These are phyloP conservation scores for Zanthoxylum bungeanum DNA, from an alignment of 345 rosid genomes.

Conservation along the genomic window DNA sequence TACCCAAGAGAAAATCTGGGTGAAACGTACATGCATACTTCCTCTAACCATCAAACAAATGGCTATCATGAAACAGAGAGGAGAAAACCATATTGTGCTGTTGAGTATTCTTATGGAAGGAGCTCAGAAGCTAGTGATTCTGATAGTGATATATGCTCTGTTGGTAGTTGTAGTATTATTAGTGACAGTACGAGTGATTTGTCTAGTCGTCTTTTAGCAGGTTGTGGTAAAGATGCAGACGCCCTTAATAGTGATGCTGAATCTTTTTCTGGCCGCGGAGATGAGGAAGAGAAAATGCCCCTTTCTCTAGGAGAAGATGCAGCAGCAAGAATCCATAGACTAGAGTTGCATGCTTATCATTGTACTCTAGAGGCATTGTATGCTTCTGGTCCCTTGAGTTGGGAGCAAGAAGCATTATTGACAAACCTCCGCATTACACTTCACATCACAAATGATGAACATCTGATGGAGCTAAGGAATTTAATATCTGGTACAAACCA, in stretches of 20 bases:
- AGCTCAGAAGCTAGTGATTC: slow-evolving; percentile 30
- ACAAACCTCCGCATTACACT: slow-evolving; percentile 76
- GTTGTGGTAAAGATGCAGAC: slow-evolving; percentile 30
- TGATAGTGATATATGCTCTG: slow-evolving; percentile 49
- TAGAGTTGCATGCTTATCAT: slow-evolving; percentile 71
- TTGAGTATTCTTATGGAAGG: slow-evolving; percentile 22
- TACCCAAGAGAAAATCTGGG: slow-evolving; percentile 34
- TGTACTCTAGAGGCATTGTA: slow-evolving; percentile 64
- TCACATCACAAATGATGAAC: slow-evolving; percentile 81
- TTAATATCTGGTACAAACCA: slow-evolving; percentile 55
- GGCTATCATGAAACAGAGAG: slow-evolving; percentile 38
- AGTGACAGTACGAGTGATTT: slow-evolving; percentile 25
- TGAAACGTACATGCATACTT: slow-evolving; percentile 33
- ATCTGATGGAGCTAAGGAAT: slow-evolving; percentile 69
- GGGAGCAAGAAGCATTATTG: slow-evolving; percentile 87
- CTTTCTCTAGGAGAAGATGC: slow-evolving; percentile 27
- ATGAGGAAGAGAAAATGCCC: slow-evolving; percentile 24
- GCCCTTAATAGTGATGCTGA: slow-evolving; percentile 48
- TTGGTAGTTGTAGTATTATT: slow-evolving; percentile 62
- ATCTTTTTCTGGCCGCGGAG: slow-evolving; percentile 25
- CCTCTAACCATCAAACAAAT: slow-evolving; percentile 25
- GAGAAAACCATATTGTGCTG: slow-evolving; percentile 31
- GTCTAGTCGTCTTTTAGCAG: slow-evolving; percentile 22
- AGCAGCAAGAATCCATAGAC: slow-evolving; percentile 51
- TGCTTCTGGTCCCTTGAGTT: slow-evolving; percentile 78